A percentile compares a stretch with the other conserved stretches of the same genome.
Evolutionary conservation across 495 filamentous ascomycete species (phyloP).

Genomic region (Pyrenopolyporus hunteri): DNA sequence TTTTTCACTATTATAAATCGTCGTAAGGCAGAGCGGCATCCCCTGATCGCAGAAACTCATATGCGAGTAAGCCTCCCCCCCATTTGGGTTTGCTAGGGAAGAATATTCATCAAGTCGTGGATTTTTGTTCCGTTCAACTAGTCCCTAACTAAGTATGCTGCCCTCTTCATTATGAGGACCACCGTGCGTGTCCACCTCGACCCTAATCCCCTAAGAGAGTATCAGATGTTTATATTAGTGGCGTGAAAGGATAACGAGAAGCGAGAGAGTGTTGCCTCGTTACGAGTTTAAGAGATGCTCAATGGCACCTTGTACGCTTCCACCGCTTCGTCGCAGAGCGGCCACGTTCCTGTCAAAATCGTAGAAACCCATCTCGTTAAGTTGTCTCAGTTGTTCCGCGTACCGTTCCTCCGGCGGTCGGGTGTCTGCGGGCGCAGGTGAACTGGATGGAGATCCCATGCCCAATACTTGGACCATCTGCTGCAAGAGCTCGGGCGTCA

Average conservation of each 20-base stretch:
- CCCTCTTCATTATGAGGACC: background rate
- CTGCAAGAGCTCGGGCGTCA: constrained; percentile 51
- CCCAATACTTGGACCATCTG: constrained; percentile 51
- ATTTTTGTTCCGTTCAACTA: constrained; percentile 1
- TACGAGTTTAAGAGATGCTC: constrained; percentile 68
- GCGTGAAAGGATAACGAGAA: background rate
- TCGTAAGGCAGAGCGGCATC: constrained; percentile 5
- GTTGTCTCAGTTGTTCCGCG: constrained; percentile 83
- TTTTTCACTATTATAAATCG: constrained; percentile 27
- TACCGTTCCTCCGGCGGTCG: constrained; percentile 94
- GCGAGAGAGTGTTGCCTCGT: background rate
- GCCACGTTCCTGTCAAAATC: constrained; percentile 94
- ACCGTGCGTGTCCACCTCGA: constrained; percentile 10
- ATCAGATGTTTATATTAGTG: background rate
- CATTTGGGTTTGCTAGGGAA: background rate
- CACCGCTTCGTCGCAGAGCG: constrained; percentile 85
- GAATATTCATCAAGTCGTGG: constrained; percentile 26
- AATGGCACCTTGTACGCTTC: constrained; percentile 93
- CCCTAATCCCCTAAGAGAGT: background rate
- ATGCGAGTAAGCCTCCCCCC: constrained; percentile 1
- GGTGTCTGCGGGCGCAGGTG: constrained; percentile 70
- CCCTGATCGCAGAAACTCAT: background rate
- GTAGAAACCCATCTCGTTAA: constrained; percentile 99
- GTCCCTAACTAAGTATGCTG: background rate
- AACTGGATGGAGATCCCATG: constrained; percentile 39